Evolutionary conservation across 2,329 filamentous ascomycete species (phyloP).

Genomic region (Parastagonospora avenae): DNA sequence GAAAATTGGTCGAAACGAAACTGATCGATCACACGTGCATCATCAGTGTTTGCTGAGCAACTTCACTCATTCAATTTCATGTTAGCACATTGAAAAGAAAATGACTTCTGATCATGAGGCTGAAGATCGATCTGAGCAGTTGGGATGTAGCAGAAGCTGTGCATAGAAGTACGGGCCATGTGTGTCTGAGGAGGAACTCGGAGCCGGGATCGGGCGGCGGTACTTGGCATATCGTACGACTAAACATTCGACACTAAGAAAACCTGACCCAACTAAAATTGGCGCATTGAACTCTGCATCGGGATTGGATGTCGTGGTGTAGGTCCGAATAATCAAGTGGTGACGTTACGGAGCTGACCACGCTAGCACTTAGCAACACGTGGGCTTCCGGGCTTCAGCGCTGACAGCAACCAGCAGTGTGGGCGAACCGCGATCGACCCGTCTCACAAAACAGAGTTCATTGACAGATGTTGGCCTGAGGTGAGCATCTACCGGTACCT

Average conservation of each 20-base stretch:
- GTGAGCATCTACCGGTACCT: not conserved
- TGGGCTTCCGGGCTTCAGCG: not conserved
- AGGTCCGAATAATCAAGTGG: too few relatives aligned
- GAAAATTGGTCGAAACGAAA: not conserved
- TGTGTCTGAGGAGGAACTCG: too few relatives aligned
- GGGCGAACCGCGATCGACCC: constrained; percentile 3
- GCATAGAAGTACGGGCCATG: too few relatives aligned
- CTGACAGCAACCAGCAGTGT: not conserved
- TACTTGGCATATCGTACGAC: not conserved
- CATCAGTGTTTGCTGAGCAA: too few relatives aligned
- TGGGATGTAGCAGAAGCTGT: too few relatives aligned
- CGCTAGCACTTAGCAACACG: too few relatives aligned
- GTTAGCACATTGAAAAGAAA: too few relatives aligned
- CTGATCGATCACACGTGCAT: not conserved
- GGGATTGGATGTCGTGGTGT: not conserved
- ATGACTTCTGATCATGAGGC: too few relatives aligned
- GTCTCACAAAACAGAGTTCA: not conserved
- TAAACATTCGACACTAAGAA: not conserved
- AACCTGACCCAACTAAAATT: not conserved
- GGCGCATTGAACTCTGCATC: not conserved
- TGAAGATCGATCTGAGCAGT: too few relatives aligned
- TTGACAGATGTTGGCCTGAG: not conserved
- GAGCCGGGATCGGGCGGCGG: not conserved
- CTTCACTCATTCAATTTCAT: too few relatives aligned
- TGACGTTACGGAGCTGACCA: too few relatives aligned